These are phyloP conservation scores for Alternaria longipes DNA, from an alignment of 2,329 filamentous ascomycete species.

Conservation along the genomic window DNA sequence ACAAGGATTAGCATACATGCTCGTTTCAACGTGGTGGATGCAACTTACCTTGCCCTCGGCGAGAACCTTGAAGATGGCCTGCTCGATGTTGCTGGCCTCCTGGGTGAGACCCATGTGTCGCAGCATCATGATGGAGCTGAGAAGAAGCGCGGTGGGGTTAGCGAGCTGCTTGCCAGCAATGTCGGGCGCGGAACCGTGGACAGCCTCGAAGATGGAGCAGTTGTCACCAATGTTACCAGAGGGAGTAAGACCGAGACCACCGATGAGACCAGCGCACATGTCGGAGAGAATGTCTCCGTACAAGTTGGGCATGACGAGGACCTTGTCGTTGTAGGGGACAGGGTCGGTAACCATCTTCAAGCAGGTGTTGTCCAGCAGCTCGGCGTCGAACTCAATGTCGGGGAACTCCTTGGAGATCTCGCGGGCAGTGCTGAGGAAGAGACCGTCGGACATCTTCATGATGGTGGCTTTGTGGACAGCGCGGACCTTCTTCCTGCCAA, in stretches of 20 bases:
- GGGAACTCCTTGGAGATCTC: conserved; percentile 96
- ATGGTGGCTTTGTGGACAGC: conserved; percentile 99
- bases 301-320: conserved; percentile 95
- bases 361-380: conserved; percentile 99
- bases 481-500: conserved; percentile 95
- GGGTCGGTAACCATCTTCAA: conserved; percentile 98
- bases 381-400: conserved; percentile 93
- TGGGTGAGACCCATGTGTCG: conserved; percentile 93
- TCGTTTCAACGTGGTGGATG: background rate
- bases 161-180: conserved; percentile 95
- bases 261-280: conserved; percentile 98
- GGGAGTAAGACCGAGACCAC: conserved; percentile 94
- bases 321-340: conserved; percentile 97
- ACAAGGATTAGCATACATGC: conserved; percentile 22
- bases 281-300: conserved; percentile 99
- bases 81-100: conserved; percentile 88
- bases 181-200: conserved; percentile 96
- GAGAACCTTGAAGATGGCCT: conserved; percentile 92
- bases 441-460: conserved; percentile 99
- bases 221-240: conserved; percentile 99
- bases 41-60: conserved; percentile 85
- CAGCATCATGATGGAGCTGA: conserved; percentile 99
- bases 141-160: conserved; percentile 95
- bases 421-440: conserved; percentile 89
- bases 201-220: conserved; percentile 99